Percentiles rank a stretch among this genome's conserved stretches.
Evolutionary conservation across 345 rosid genomes (phyloP).

Genomic region (Gossypium turneri): DNA sequence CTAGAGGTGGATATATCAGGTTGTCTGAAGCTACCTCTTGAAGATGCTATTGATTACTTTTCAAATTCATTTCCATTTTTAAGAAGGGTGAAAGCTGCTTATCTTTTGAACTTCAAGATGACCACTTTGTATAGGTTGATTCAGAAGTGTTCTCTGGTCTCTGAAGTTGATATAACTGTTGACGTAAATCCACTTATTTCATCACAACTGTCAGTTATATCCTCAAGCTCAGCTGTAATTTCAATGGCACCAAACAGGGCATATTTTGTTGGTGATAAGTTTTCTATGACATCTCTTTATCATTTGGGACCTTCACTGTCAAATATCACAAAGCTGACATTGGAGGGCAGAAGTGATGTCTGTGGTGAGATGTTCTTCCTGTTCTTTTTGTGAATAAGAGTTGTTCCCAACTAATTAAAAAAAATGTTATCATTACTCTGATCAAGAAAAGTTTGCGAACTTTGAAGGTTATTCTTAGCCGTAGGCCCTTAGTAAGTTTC

Average conservation of each 20-base stretch:
- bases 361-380: slow-evolving; percentile 46
- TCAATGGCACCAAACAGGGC: slow-evolving; percentile 27
- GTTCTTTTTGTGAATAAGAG: neutral
- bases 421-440: neutral
- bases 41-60: slow-evolving; percentile 47
- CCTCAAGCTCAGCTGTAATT: slow-evolving; percentile 31
- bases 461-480: neutral
- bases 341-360: slow-evolving; percentile 74
- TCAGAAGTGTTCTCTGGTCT: slow-evolving; percentile 37
- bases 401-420: neutral
- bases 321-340: slow-evolving; percentile 49
- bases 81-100: slow-evolving; percentile 63
- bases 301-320: slow-evolving; percentile 29
- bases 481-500: neutral
- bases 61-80: slow-evolving; percentile 62
- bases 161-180: slow-evolving; percentile 66
- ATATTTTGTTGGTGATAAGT: slow-evolving; percentile 17
- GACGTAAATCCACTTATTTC: slow-evolving; percentile 50
- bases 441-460: neutral
- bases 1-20: slow-evolving; percentile 66
- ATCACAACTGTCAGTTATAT: slow-evolving; percentile 36
- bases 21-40: slow-evolving; percentile 54
- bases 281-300: slow-evolving; percentile 11
- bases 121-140: slow-evolving; percentile 36
- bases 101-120: slow-evolving; percentile 56